A percentile compares a stretch with the other conserved stretches of the same genome.
Evolutionary conservation across 805 yeast genomes (phyloP).

Genomic region (Myxozyma vanderwaltii): DNA sequence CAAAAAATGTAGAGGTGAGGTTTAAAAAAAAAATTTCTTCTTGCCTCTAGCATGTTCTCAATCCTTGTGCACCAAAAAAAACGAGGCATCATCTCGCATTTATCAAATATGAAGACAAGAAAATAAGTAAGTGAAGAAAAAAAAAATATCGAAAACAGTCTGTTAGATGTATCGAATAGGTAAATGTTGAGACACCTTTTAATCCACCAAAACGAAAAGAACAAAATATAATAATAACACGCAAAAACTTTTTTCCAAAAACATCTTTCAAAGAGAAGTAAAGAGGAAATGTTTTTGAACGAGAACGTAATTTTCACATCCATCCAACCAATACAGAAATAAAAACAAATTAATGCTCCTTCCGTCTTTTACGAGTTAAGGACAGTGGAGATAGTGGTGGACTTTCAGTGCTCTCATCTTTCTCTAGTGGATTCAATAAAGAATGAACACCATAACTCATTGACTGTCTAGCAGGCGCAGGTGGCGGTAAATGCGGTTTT

Average conservation of each 20-base stretch:
- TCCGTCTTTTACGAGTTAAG: conserved; percentile 27
- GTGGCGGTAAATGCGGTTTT: conserved; percentile 2
- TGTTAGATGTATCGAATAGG: too few species aligned
- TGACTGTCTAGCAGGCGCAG: conserved; percentile 5
- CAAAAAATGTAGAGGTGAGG: too few species aligned
- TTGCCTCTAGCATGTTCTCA: too few species aligned
- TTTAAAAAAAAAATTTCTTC: too few species aligned
- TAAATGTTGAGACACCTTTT: background rate
- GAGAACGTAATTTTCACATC: too few species aligned
- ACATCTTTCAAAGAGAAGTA: too few species aligned
- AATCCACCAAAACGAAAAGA: background rate
- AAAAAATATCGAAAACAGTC: background rate
- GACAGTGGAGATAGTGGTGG: conserved; percentile 32
- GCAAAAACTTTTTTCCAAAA: background rate
- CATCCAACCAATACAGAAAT: too few species aligned
- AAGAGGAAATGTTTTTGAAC: too few species aligned
- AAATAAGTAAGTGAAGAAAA: background rate
- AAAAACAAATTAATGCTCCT: conserved; percentile 5
- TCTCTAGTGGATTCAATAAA: conserved; percentile 27
- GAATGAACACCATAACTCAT: conserved; percentile 25
- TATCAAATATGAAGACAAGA: too few species aligned
- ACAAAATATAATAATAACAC: background rate
- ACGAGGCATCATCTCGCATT: too few species aligned
- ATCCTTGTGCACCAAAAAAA: too few species aligned
- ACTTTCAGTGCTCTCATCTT: conserved; percentile 20